Base-by-base conservation (phyloP, 495 filamentous ascomycete genomes). In the Cercophora newfieldiana region DNA sequence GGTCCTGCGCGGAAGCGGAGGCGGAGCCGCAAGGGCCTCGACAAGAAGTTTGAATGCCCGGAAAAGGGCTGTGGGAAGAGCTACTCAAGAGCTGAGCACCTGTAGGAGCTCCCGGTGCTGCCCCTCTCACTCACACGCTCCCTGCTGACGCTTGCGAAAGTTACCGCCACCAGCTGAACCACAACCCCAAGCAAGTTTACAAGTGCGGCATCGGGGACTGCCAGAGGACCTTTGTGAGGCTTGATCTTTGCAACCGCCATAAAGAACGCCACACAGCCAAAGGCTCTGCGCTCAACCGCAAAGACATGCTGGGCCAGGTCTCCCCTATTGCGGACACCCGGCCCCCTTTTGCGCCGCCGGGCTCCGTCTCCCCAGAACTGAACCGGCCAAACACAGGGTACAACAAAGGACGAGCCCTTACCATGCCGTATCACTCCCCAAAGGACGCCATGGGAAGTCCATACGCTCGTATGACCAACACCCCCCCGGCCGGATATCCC, bases 151-250 rank as follows among this genome's bases (percentile, higher is more conserved):
- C 30, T 30, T 26, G 29, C 21, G 19, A 68, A 53, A 86, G 84
- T 31, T 85, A 97, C 77, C 88, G 95, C 24, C 95, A 99, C 78
- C 94, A 97, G 78, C 78, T 99, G 70, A 99, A 99, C 72, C 95
- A 95, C 89, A 89, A 83, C 83, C 94, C 94, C 7, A 98, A 99
- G 78, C 91, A 96, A 72, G 97, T 98, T 33, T 99, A 96, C 74
- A 88, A 86, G 75, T 99, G 95, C 82, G 91, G 97, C 74, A 97
- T 93, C 72, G 93, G 91, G 33, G 92, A 93, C 68, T 99, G 95
- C 75, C 85, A 88, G 64, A 90, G 94, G 51, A 88, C 88, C 59
- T 99, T 99, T 79, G 95, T 98, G 65, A 87, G 95, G 70, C 93
- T 97, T 69, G 95, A 99, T 73, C 85, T 99, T 55, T 96, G 96